Evolutionary conservation across 1,139 yeast species (phyloP).

Genomic region (Hansenula lynferdii): DNA sequence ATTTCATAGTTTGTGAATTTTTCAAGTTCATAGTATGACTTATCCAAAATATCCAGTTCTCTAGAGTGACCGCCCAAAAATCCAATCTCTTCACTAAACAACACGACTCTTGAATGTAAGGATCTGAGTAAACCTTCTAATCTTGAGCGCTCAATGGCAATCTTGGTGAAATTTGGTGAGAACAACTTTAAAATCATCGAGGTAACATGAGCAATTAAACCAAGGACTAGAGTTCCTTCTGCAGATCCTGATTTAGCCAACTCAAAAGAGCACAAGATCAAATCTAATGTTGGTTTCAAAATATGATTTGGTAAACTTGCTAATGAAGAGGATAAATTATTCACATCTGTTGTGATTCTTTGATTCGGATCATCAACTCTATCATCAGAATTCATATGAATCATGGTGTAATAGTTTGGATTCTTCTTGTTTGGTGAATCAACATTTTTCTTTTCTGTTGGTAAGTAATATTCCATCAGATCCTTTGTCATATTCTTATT

Average conservation of each 20-base stretch:
- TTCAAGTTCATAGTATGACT: constrained; percentile 76
- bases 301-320: constrained; percentile 83
- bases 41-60: constrained; percentile 75
- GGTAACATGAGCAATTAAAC: constrained; percentile 76
- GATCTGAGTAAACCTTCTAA: constrained; percentile 84
- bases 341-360: constrained; percentile 73
- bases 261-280: constrained; percentile 78
- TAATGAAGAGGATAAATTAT: constrained; percentile 66
- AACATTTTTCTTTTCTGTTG: constrained; percentile 37
- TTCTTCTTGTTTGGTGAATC: constrained; percentile 25
- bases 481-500: constrained; percentile 61
- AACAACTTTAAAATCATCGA: constrained; percentile 68
- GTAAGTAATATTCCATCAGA: constrained; percentile 64
- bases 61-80: constrained; percentile 75
- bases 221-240: constrained; percentile 81
- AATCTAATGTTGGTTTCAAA: constrained; percentile 79
- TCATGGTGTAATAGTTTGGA: constrained; percentile 47
- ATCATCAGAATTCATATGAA: constrained; percentile 54
- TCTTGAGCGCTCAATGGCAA: constrained; percentile 73
- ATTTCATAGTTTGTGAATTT: constrained; percentile 75
- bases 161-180: constrained; percentile 87
- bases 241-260: constrained; percentile 75
- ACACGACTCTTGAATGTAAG: constrained; percentile 75
- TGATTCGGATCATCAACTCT: constrained; percentile 77
- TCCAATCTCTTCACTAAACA: constrained; percentile 84